Evolutionary conservation across 1,284 basidiomycete species (phyloP), one percentile per base, ranked within the genome.

Genomic region (Ganoderma lingzhi): DNA sequence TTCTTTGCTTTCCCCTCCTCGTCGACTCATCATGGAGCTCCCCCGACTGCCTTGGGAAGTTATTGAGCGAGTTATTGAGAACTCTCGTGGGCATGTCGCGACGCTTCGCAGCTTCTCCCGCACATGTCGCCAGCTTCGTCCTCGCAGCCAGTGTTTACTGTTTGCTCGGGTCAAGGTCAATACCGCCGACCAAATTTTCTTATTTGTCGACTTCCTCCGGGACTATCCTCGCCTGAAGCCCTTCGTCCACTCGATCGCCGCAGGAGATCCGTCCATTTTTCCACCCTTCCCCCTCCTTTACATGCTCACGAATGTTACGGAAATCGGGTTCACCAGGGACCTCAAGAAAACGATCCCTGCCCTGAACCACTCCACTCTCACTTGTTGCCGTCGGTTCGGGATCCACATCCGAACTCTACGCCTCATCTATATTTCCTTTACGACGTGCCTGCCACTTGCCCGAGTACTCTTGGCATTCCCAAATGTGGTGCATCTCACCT

Each of bases 101-200:
- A 37, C 56, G 30, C 2, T 58, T 8, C 32, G 32, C 56, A 58
- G 19, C 35, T 39, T 58, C 32, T 39, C 56, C 32, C 19, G 37
- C 35, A 58, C 56, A 58, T 58, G 32, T n/a, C 35, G 35, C n/a
- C 56, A 58, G 10, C 56, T 58, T 17, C 35, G 35, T 39, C 35
- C 15, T 58, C 35, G 35, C 35, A 58, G 56, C 15, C 35, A 4
- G 6, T 37, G 32, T 9, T 8, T 58, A 10, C 3, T 58, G 35
- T n/a, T 58, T 19, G 17, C 35, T 6, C 32, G 19, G 8, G 14
- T 37, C 35, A 15, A 55, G 2, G 6, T 55, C 30, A 12, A 15
- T 4, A 8, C 14, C 2, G 32, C 12, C 4, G 53, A 55, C n/a
- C 12, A 32, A 6, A 5, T 55, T 14, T 55, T 55, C 53, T 10